Evolutionary conservation across 805 yeast species (phyloP).

Genomic region (Vanderwaltozyma verrucispora): DNA sequence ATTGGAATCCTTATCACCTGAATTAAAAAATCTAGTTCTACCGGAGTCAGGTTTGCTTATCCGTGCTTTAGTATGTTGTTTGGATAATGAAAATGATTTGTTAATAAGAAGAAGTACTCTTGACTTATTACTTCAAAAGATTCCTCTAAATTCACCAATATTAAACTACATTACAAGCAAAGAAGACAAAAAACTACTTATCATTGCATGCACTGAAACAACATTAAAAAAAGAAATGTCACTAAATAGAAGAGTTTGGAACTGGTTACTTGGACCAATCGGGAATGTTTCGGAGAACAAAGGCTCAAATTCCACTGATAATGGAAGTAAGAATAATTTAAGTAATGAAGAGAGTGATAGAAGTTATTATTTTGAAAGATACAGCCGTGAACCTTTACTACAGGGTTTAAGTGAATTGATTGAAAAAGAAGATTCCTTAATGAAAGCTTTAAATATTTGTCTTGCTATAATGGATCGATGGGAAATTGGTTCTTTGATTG

Average conservation of each 20-base stretch:
- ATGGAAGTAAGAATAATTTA: conserved; percentile 25
- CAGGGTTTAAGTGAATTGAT: conserved; percentile 45
- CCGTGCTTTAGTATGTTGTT: conserved; percentile 62
- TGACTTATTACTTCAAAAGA: conserved; percentile 59
- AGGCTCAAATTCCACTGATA: neutral
- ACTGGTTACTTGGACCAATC: conserved; percentile 76
- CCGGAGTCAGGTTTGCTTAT: conserved; percentile 76
- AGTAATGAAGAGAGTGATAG: conserved; percentile 8
- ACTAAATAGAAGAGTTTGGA: conserved; percentile 86
- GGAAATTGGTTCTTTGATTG: conserved; percentile 77
- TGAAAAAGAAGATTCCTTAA: conserved; percentile 25
- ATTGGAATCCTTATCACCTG: conserved; percentile 40
- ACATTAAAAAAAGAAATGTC: conserved; percentile 87
- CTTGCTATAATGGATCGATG: conserved; percentile 80
- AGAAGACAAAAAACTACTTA: conserved; percentile 46
- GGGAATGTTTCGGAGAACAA: neutral
- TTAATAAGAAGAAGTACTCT: conserved; percentile 82
- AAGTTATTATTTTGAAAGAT: conserved; percentile 43
- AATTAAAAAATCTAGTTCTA: conserved; percentile 47
- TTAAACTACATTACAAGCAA: conserved; percentile 37
- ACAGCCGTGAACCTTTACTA: conserved; percentile 43
- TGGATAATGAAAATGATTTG: conserved; percentile 52
- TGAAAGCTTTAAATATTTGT: conserved; percentile 51
- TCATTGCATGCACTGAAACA: conserved; percentile 55
- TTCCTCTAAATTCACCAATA: conserved; percentile 55